Evolutionary conservation across 129 eudicot species (phyloP).

Genomic region (Scalesia atractyloides): DNA sequence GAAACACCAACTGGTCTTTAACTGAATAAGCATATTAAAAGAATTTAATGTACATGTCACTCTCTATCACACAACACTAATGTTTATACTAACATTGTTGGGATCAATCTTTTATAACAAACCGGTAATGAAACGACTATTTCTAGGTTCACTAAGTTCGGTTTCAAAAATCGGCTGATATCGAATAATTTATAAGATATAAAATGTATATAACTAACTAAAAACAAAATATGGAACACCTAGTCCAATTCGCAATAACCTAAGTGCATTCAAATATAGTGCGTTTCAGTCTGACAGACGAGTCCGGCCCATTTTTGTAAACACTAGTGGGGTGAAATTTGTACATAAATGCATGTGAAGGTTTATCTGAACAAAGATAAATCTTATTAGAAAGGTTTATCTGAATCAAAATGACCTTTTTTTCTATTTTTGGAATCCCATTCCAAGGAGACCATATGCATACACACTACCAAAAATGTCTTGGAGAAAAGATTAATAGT

Average conservation of each 20-base stretch:
- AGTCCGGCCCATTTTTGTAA: no score
- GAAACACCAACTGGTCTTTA: not conserved
- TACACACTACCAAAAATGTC: conserved; percentile 27
- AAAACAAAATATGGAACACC: no score
- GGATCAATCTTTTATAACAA: no score
- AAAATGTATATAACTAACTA: no score
- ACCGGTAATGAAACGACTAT: no score
- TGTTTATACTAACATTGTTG: no score
- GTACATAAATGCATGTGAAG: not conserved
- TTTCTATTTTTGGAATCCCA: conserved; percentile 55
- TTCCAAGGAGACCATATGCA: conserved; percentile 41
- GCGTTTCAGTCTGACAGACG: no score
- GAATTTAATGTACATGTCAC: not conserved
- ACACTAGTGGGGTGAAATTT: not conserved
- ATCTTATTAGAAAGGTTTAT: conserved; percentile 30
- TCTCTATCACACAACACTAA: not conserved
- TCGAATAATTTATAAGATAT: no score
- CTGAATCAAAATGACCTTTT: conserved; percentile 25
- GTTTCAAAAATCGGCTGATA: no score
- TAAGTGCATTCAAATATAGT: not conserved
- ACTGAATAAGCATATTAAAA: not conserved
- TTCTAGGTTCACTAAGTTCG: no score
- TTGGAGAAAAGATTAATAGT: conserved; percentile 17
- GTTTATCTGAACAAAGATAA: conserved; percentile 25
- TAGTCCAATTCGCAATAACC: no score